Conservation (phyloP, 257 asterid genomes). For the Lantana camara region DNA sequence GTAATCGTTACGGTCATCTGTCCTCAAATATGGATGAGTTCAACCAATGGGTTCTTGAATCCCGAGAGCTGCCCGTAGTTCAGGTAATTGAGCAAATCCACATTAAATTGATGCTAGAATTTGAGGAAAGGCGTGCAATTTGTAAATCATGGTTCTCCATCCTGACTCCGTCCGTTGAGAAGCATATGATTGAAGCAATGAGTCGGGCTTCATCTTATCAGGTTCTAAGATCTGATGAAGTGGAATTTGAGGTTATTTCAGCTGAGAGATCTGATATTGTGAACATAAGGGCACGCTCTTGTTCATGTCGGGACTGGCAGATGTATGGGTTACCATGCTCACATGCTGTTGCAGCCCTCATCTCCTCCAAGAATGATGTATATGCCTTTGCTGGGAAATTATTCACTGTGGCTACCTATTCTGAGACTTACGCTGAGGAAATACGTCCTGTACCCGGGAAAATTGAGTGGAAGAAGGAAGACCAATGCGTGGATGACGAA, state of each 20-base stretch:
- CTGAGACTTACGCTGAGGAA: conserved; percentile 49
- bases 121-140: conserved; percentile 52
- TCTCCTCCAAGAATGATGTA: conserved; percentile 55
- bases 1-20: conserved; percentile 61
- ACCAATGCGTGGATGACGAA: conserved; percentile 36
- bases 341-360: conserved; percentile 69
- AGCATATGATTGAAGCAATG: conserved; percentile 50
- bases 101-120: conserved; percentile 43
- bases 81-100: conserved; percentile 73
- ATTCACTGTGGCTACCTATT: conserved; percentile 49
- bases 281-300: conserved; percentile 51
- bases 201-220: conserved; percentile 51
- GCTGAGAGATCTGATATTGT: conserved; percentile 65
- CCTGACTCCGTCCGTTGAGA: conserved; percentile 70
- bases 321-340: conserved; percentile 71
- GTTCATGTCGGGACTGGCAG: conserved; percentile 83
- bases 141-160: conserved; percentile 57
- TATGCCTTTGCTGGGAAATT: conserved; percentile 52
- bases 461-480: conserved; percentile 54
- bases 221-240: conserved; percentile 76
- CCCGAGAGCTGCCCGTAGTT: conserved; percentile 69
- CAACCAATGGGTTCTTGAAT: conserved; percentile 63
- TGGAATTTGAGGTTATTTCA: conserved; percentile 71
- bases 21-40: conserved; percentile 65
- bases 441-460: conserved; percentile 51